Evolutionary conservation across 345 rosid genomes (phyloP).

Genomic region (Gossypium longicalyx): DNA sequence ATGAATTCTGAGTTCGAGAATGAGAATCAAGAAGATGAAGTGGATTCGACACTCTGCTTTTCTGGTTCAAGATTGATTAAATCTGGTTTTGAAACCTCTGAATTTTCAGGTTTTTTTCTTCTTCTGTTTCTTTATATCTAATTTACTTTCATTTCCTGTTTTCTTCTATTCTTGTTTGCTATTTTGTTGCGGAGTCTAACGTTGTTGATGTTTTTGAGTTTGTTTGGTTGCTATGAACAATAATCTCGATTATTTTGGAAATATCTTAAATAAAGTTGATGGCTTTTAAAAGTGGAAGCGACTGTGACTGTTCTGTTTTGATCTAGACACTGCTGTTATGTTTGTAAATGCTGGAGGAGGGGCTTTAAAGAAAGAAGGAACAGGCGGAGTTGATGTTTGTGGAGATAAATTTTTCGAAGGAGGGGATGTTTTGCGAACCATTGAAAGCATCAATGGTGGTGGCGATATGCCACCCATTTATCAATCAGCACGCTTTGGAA

Average conservation of each 20-base stretch:
- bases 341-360: conserved; percentile 45
- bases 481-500: conserved; percentile 43
- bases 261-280: background rate
- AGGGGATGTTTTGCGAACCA: conserved; percentile 38
- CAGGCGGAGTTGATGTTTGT: conserved; percentile 7
- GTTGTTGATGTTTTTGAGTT: background rate
- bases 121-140: background rate
- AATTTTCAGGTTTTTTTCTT: conserved; percentile 23
- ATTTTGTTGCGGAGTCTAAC: background rate
- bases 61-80: conserved; percentile 30
- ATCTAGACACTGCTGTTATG: conserved; percentile 28
- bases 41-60: conserved; percentile 32
- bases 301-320: conserved; percentile 5
- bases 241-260: background rate
- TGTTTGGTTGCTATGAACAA: background rate
- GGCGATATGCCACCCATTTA: conserved; percentile 38
- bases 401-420: conserved; percentile 36
- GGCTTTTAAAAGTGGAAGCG: background rate
- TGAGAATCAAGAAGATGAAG: conserved; percentile 8
- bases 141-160: background rate
- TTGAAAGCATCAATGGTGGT: conserved; percentile 31
- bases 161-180: background rate
- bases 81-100: conserved; percentile 29
- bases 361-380: conserved; percentile 18
- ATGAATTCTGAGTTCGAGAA: conserved; percentile 5